phyloP scores from a whole-genome alignment of 306 rosid genomes.

The Prinsepia uniflora region DNA sequence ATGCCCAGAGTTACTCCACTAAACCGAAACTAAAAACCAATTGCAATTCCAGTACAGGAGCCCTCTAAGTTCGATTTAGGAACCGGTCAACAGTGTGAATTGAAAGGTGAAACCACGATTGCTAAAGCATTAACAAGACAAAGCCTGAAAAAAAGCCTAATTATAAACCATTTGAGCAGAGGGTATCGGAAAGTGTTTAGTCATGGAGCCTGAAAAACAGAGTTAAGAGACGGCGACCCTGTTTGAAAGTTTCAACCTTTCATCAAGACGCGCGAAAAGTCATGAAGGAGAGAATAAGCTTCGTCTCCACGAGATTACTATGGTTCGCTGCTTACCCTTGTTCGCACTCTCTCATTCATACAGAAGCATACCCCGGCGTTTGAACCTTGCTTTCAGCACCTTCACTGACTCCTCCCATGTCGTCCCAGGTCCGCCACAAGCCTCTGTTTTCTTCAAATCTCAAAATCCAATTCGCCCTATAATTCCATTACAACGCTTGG shows the following conservation, averaged over 20 bases:
- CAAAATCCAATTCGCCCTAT: conserved; percentile 17
- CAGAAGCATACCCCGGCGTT: conserved; percentile 5
- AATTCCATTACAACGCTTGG: conserved; percentile 25
- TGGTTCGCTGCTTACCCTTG: conserved; percentile 27
- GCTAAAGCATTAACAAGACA: too few relatives aligned
- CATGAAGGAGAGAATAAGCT: neutral
- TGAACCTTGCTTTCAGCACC: conserved; percentile 14
- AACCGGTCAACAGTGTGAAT: too few relatives aligned
- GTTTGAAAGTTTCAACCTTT: neutral
- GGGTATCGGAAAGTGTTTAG: too few relatives aligned
- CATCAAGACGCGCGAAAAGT: neutral
- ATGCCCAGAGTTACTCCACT: too few relatives aligned
- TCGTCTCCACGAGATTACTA: conserved; percentile 16
- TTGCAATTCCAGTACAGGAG: too few relatives aligned
- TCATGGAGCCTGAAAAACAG: too few relatives aligned
- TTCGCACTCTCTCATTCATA: conserved; percentile 1
- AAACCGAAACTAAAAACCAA: too few relatives aligned
- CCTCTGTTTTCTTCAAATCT: conserved; percentile 23
- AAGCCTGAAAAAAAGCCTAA: too few relatives aligned
- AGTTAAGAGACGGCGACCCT: neutral
- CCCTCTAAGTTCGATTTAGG: too few relatives aligned
- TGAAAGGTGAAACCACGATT: too few relatives aligned
- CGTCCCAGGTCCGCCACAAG: conserved; percentile 15
- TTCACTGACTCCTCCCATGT: conserved; percentile 13
- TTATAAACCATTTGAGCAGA: too few relatives aligned